These are phyloP conservation scores for Plantago coronopus DNA, from an alignment of 305 asterid species.

Conservation along the genomic window DNA sequence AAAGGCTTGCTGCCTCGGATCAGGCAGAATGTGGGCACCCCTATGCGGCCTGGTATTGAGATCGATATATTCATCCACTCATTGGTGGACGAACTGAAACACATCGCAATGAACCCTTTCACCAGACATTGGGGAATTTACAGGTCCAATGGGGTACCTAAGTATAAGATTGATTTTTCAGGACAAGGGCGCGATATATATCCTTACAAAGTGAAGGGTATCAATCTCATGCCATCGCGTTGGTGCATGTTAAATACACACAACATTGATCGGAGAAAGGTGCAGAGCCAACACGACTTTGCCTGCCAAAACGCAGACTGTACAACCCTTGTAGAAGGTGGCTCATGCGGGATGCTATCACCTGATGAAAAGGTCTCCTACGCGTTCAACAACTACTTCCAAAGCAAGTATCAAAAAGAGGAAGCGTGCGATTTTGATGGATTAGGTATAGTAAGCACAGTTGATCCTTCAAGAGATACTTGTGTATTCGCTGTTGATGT, in stretches of 20 bases:
- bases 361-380: slow-evolving; percentile 28
- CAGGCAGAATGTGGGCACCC: slow-evolving; percentile 40
- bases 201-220: slow-evolving; percentile 34
- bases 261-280: not conserved
- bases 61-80: slow-evolving; percentile 28
- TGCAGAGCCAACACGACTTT: not conserved
- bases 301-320: slow-evolving; percentile 38
- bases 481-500: slow-evolving; percentile 39
- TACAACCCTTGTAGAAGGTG: slow-evolving; percentile 24
- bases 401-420: slow-evolving; percentile 25
- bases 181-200: slow-evolving; percentile 35
- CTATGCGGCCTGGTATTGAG: slow-evolving; percentile 31
- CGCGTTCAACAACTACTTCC: slow-evolving; percentile 40
- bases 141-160: slow-evolving; percentile 41
- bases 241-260: slow-evolving; percentile 44
- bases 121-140: slow-evolving; percentile 49
- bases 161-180: slow-evolving; percentile 43
- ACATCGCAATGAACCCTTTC: not conserved
- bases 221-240: slow-evolving; percentile 39
- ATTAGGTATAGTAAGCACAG: slow-evolving; percentile 21
- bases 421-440: slow-evolving; percentile 23
- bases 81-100: slow-evolving; percentile 30
- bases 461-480: slow-evolving; percentile 25
- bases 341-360: slow-evolving; percentile 37
- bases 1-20: slow-evolving; percentile 27